phyloP scores from a whole-genome alignment of 352 stramenopile species.

The Elongisporangium undulatum region DNA sequence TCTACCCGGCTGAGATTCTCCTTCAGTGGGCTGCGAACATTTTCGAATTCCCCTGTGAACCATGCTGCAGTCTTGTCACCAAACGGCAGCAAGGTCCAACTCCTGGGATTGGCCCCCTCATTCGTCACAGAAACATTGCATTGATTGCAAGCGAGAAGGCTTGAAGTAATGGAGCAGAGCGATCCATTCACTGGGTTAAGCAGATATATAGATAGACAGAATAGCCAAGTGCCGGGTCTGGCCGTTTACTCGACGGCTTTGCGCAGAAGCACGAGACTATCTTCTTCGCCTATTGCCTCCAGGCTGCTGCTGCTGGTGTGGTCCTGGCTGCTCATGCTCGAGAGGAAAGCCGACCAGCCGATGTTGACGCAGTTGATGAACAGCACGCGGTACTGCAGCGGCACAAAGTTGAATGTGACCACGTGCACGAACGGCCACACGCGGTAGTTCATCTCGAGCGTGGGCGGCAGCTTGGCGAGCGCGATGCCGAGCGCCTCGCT shows the following conservation, averaged over 20 bases:
- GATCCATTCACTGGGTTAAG: too few species aligned
- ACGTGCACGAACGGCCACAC: conserved; percentile 38
- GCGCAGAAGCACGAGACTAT: not conserved
- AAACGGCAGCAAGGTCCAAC: too few species aligned
- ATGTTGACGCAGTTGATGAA: conserved; percentile 44
- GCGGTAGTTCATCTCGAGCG: conserved; percentile 35
- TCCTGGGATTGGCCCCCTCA: too few species aligned
- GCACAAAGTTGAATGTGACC: conserved; percentile 31
- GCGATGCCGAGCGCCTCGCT: conserved; percentile 21
- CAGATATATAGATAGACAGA: too few species aligned
- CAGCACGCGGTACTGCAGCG: conserved; percentile 35
- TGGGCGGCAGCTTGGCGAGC: conserved; percentile 22
- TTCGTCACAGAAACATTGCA: too few species aligned
- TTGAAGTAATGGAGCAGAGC: too few species aligned
- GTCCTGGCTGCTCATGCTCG: conserved; percentile 19
- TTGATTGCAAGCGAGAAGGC: too few species aligned
- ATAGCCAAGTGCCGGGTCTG: too few species aligned
- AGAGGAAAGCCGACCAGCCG: conserved; percentile 37
- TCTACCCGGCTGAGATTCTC: too few species aligned
- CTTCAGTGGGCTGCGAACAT: too few species aligned
- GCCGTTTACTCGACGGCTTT: not conserved
- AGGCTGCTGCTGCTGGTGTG: conserved; percentile 2
- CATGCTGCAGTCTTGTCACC: too few species aligned
- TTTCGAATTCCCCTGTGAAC: too few species aligned
- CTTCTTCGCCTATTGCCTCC: conserved; percentile 1